Evolutionary conservation across 129 eudicot genomes (phyloP).

Genomic region (Daucus carota): DNA sequence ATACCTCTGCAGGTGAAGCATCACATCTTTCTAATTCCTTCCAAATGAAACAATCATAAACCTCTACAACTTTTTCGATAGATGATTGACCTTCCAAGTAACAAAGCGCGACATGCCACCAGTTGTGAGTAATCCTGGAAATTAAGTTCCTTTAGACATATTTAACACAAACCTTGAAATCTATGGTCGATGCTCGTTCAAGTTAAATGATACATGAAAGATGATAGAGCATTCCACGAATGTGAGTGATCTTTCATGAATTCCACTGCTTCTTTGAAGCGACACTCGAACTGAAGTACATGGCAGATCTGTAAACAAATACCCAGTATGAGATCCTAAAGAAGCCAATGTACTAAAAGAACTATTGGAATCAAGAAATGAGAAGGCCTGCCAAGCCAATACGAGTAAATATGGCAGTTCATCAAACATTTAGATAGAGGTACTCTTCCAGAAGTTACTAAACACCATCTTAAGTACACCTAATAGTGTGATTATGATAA

Average conservation of each 20-base stretch:
- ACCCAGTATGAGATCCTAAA: slow-evolving; percentile 6
- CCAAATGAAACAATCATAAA: slow-evolving; percentile 68
- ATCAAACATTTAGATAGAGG: neutral
- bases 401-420: neutral
- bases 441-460: neutral
- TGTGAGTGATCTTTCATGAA: slow-evolving; percentile 74
- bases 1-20: slow-evolving; percentile 65
- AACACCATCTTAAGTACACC: neutral
- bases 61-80: slow-evolving; percentile 44
- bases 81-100: slow-evolving; percentile 82
- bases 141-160: slow-evolving; percentile 12
- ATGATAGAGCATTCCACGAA: slow-evolving; percentile 66
- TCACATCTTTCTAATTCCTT: slow-evolving; percentile 74
- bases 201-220: slow-evolving; percentile 57
- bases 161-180: neutral
- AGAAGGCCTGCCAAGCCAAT: neutral
- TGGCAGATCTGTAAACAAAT: slow-evolving; percentile 60
- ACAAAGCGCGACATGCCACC: slow-evolving; percentile 99
- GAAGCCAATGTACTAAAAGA: neutral
- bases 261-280: slow-evolving; percentile 72
- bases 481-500: neutral
- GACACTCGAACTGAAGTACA: slow-evolving; percentile 74
- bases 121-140: slow-evolving; percentile 80
- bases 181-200: neutral
- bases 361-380: neutral